Percentiles rank a stretch among this genome's conserved stretches.
Evolutionary conservation across 306 rosid genomes (phyloP).

Genomic region (Prunus campanulata): DNA sequence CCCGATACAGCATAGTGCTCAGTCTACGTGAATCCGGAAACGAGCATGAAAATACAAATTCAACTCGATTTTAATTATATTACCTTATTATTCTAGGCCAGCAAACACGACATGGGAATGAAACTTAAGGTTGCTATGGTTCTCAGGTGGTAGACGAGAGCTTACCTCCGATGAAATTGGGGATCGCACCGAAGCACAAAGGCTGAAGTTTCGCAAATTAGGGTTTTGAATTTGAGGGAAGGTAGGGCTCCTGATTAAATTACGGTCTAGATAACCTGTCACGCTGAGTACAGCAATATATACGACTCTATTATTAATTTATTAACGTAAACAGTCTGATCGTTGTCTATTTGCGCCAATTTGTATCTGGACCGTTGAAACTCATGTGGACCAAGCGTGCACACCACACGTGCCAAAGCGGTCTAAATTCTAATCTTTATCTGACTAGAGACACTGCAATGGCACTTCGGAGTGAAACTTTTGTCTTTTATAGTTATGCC

Average conservation of each 20-base stretch:
- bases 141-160: not conserved
- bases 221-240: constrained; percentile 33
- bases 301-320: not conserved
- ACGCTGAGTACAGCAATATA: not conserved
- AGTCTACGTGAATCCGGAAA: not conserved
- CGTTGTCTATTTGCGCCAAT: not conserved
- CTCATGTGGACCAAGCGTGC: not conserved
- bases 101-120: not conserved
- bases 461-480: not conserved
- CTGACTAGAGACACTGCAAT: not conserved
- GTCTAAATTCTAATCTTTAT: not conserved
- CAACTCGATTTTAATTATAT: not conserved
- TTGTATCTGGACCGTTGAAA: constrained; percentile 16
- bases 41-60: not conserved
- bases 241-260: not conserved
- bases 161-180: constrained; percentile 35
- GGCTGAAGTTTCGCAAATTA: constrained; percentile 17
- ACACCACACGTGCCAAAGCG: not conserved
- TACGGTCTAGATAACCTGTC: not conserved
- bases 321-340: not conserved
- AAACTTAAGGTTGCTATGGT: not conserved
- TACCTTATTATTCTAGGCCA: not conserved
- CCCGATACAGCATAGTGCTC: not conserved
- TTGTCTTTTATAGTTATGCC: not conserved
- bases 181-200: constrained; percentile 30